Conservation (phyloP, 2,329 filamentous ascomycete genomes). For the Stagonosporopsis tanaceti region DNA sequence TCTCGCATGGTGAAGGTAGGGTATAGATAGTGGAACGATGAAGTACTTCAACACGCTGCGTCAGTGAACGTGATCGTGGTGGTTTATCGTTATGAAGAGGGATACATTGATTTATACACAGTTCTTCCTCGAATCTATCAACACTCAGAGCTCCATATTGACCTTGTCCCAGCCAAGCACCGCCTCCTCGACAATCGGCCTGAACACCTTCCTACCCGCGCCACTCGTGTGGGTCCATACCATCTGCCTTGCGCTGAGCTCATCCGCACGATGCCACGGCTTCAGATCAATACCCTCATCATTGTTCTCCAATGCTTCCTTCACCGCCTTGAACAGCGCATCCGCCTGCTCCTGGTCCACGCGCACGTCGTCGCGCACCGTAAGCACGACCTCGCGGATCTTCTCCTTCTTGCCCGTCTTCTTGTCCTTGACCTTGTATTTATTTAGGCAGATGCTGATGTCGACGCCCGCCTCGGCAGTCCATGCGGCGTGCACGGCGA, state of each 20-base stretch:
- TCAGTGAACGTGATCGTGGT: background rate
- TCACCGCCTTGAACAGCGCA: slow-evolving; percentile 52
- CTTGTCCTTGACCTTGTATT: slow-evolving; percentile 54
- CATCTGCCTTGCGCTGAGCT: slow-evolving; percentile 56
- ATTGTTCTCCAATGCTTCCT: slow-evolving; percentile 52
- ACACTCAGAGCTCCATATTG: slow-evolving; percentile 6
- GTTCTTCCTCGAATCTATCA: background rate
- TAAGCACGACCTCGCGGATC: slow-evolving; percentile 57
- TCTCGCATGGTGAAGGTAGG: slow-evolving; percentile 5
- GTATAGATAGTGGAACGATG: slow-evolving; percentile 4
- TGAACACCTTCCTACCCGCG: slow-evolving; percentile 55
- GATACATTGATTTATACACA: background rate
- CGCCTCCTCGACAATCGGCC: slow-evolving; percentile 57
- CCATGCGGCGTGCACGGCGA: slow-evolving; percentile 59
- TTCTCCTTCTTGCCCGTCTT: slow-evolving; percentile 54
- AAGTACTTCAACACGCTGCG: background rate
- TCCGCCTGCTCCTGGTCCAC: slow-evolving; percentile 56
- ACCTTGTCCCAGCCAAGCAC: slow-evolving; percentile 51
- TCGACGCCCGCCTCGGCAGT: slow-evolving; percentile 56
- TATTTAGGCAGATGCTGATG: slow-evolving; percentile 56
- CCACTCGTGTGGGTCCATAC: slow-evolving; percentile 54
- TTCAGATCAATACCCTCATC: slow-evolving; percentile 50
- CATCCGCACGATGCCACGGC: slow-evolving; percentile 54
- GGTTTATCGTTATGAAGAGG: too few species aligned
- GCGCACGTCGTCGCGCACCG: slow-evolving; percentile 55